Percentiles rank a stretch among this genome's conserved stretches.
Conservation (phyloP, 345 rosid species). For the Arabidopsis suecica region DNA sequence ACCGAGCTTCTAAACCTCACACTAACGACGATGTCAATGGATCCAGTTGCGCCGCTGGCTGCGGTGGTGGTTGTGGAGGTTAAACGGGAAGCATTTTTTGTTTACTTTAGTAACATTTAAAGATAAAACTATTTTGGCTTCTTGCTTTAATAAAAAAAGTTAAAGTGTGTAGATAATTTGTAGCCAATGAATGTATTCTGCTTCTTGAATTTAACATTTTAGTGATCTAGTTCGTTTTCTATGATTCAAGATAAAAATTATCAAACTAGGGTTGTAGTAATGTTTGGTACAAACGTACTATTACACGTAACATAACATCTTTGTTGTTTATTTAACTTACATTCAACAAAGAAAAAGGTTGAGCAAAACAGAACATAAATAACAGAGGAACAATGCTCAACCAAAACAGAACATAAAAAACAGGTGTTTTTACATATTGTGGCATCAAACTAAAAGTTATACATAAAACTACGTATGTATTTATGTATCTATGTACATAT, state of each 20-base stretch:
- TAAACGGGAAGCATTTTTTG: slow-evolving; percentile 22
- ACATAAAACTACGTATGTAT: background rate
- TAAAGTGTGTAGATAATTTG: background rate
- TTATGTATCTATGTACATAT: background rate
- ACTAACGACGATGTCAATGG: slow-evolving; percentile 39
- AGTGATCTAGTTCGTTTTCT: background rate
- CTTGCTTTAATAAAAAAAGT: background rate
- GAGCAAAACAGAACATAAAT: slow-evolving; percentile 12
- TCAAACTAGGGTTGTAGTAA: background rate
- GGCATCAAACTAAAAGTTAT: background rate
- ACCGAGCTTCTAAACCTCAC: slow-evolving; percentile 52
- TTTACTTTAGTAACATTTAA: background rate
- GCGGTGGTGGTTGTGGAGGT: slow-evolving; percentile 64
- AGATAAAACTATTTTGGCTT: background rate
- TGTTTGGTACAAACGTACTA: background rate
- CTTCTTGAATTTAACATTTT: background rate
- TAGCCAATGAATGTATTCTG: background rate
- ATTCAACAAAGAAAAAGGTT: background rate
- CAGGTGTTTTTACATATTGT: background rate
- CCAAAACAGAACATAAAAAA: slow-evolving; percentile 15
- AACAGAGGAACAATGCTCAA: slow-evolving; percentile 6
- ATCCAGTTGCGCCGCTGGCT: slow-evolving; percentile 49
- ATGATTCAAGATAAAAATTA: background rate
- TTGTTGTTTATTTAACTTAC: background rate
- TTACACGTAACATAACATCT: background rate